Evolutionary conservation across 2,329 filamentous ascomycete species (phyloP), one percentile per base, ranked within the genome.

Genomic region (Karstenula rhodostoma): DNA sequence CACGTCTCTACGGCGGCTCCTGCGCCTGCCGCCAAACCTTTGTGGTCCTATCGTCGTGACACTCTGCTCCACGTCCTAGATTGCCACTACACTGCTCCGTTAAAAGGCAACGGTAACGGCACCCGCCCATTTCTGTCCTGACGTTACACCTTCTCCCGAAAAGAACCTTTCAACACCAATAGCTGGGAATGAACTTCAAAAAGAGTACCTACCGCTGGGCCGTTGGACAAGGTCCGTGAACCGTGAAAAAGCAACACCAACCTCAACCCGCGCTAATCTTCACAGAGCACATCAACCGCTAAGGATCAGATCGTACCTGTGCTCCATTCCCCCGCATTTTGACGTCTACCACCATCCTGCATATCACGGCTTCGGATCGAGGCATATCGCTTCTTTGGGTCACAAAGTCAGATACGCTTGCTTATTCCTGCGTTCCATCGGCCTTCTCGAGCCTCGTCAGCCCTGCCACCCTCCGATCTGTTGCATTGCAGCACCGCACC

Each of bases 141-240:
- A 60, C 61, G 56, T 58, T 58, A 50, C 60, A 59, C 58, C 59
- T 35, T 51, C 58, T 44, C 43, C 53, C 29, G 33, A 25, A 42
- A 35, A 58, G 22, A 57, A 37, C 19, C 40, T 47, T 51, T 17
- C 35, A 43, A 27, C 8, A 25, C 17, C 54, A 57, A 48, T 43
- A 53, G 56, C 63, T 68, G 70, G 75, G 75, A 58, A 79, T 79
- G 78, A 79, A 79, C 68, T 79, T 79, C 69, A 79, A 79, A 65
- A 77, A 77, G 70, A 62, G 77, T 64, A 73, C 64, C 52, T 77
- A 75, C 62, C 76, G 79, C 70, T 81, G 79, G 78, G 78, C 78
- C 64, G 77, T 79, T 47, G 79, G 79, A 79, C 79, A 80, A 75
- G 60, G 60, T 62, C 29, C 32, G 60, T 48, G 15, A 25, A 25